phyloP scores from a whole-genome alignment of 1,284 basidiomycete genomes.

The Ustilago bromivora region DNA sequence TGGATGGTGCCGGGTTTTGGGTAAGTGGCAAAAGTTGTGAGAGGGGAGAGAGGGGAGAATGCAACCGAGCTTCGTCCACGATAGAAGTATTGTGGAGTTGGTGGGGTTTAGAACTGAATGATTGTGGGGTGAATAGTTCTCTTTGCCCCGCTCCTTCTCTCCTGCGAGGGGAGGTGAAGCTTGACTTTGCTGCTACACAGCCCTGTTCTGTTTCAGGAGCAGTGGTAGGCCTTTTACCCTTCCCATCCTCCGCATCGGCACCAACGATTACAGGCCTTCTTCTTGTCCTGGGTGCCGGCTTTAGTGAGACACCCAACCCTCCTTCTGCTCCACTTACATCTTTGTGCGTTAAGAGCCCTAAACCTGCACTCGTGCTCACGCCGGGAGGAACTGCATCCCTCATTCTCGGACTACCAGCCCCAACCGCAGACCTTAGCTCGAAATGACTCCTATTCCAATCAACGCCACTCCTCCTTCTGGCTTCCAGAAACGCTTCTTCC shows the following conservation, averaged over 20 bases:
- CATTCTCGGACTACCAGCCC: background rate
- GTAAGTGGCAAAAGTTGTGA: background rate
- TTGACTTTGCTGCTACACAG: background rate
- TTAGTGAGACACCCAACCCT: conserved; percentile 3
- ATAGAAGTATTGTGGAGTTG: background rate
- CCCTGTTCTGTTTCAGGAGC: conserved; percentile 12
- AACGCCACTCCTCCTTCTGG: conserved; percentile 26
- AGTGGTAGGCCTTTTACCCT: conserved; percentile 14
- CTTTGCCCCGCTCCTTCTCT: background rate
- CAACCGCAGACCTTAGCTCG: background rate
- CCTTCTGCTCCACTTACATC: background rate
- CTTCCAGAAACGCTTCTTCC: conserved; percentile 27
- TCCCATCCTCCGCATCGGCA: background rate
- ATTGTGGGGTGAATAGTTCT: conserved; percentile 30
- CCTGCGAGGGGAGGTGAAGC: no score
- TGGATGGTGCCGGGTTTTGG: background rate
- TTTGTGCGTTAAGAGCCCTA: background rate
- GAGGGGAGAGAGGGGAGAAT: background rate
- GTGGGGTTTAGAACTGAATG: conserved; percentile 20
- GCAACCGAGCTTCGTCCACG: background rate
- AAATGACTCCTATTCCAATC: conserved; percentile 23
- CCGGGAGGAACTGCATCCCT: background rate
- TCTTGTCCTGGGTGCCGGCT: conserved; percentile 13
- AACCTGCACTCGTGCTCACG: background rate
- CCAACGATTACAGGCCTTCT: conserved; percentile 1